Conservation (phyloP, 1,284 basidiomycete species). For the Earliella scabrosa region DNA sequence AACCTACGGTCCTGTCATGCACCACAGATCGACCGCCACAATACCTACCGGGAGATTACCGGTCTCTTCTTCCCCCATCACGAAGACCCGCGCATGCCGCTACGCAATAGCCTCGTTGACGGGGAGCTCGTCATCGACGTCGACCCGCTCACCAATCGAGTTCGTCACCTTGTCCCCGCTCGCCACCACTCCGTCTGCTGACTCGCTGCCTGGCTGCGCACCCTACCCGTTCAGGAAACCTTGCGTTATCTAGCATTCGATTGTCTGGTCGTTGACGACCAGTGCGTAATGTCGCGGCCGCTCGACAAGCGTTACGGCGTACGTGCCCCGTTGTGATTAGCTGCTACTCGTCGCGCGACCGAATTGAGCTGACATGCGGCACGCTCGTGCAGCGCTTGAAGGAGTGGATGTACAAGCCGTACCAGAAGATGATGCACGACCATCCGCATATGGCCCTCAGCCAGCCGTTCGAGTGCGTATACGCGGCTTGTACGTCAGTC, state of each 20-base stretch:
- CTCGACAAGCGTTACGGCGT: conserved; percentile 93
- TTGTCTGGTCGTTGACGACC: conserved; percentile 85
- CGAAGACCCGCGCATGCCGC: conserved; percentile 64
- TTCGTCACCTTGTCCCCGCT: conserved; percentile 35
- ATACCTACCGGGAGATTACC: conserved; percentile 76
- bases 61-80: conserved; percentile 91
- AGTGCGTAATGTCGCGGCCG: conserved; percentile 85
- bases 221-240: conserved; percentile 58
- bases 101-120: conserved; percentile 87
- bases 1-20: not conserved
- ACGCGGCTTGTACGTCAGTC: not conserved
- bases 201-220: conserved; percentile 11
- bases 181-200: not conserved
- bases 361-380: conserved; percentile 7
- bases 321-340: conserved; percentile 33
- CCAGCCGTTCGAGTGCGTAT: conserved; percentile 85
- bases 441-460: conserved; percentile 66
- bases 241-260: conserved; percentile 92
- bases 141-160: conserved; percentile 74
- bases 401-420: conserved; percentile 85
- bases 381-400: conserved; percentile 67
- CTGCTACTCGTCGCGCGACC: not conserved
- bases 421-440: conserved; percentile 70
- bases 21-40: conserved; percentile 91
- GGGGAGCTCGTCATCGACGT: conserved; percentile 95